Conservation (phyloP, 805 yeast genomes). For the Sugiyamaella lignohabitans region DNA sequence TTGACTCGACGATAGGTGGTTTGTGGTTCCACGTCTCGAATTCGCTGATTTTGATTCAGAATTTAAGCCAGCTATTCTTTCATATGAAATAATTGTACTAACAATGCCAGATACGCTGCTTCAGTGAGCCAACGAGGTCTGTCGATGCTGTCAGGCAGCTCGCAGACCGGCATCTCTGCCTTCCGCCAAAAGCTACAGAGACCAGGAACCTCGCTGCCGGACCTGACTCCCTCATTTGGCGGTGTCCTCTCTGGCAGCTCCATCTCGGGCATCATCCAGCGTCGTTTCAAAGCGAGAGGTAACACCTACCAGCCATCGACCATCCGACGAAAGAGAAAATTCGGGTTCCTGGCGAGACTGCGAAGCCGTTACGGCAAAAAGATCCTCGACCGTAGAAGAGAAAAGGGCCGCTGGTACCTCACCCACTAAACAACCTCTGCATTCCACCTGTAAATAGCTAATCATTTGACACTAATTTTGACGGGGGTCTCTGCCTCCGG, state of each 20-base stretch:
- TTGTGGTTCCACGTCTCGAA: too few relatives aligned
- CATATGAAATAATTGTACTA: too few relatives aligned
- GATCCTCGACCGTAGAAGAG: constrained; percentile 67
- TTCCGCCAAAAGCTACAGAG: constrained; percentile 1
- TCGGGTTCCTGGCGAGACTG: constrained; percentile 84
- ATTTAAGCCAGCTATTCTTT: too few relatives aligned
- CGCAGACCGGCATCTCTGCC: background rate
- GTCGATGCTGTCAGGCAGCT: constrained; percentile 1
- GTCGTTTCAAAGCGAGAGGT: constrained; percentile 85
- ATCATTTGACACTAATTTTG: background rate
- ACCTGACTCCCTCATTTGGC: constrained; percentile 13
- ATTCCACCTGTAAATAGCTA: background rate
- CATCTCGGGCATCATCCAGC: constrained; percentile 32
- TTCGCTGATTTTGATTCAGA: too few relatives aligned
- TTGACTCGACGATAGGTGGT: too few relatives aligned
- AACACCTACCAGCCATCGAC: constrained; percentile 93
- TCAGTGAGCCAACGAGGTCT: background rate
- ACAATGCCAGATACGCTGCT: too few relatives aligned
- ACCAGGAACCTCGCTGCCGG: background rate
- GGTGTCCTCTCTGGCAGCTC: constrained; percentile 7
- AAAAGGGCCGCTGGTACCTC: constrained; percentile 91
- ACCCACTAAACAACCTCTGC: constrained; percentile 47
- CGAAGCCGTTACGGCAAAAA: constrained; percentile 69
- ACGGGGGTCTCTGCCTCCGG: background rate
- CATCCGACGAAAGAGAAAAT: constrained; percentile 77